A percentile compares a stretch with the other conserved stretches of the same genome.
phyloP scores from a whole-genome alignment of 768 basidiomycete species.

The Hydnomerulius pinastri region DNA sequence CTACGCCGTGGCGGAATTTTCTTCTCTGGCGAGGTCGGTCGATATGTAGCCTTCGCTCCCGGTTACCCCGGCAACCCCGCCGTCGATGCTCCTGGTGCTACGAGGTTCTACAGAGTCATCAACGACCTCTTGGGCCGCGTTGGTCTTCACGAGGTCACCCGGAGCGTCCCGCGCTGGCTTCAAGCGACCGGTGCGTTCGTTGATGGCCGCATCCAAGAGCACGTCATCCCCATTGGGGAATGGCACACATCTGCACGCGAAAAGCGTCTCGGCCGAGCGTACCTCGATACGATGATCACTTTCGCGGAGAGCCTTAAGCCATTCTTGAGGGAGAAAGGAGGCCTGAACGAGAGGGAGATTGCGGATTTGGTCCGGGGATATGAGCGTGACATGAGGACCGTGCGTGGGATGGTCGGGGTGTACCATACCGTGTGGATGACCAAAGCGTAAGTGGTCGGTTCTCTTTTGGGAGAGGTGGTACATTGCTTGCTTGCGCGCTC shows the following conservation, averaged over 20 bases:
- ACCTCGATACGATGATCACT: slow-evolving; percentile 39
- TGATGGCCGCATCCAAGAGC: slow-evolving; percentile 34
- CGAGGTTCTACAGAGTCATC: slow-evolving; percentile 39
- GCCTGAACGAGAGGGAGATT: slow-evolving; percentile 38
- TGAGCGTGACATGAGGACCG: slow-evolving; percentile 46
- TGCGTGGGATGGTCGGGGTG: slow-evolving; percentile 48
- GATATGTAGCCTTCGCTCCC: slow-evolving; percentile 43
- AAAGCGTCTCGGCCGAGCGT: slow-evolving; percentile 42
- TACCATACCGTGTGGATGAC: slow-evolving; percentile 54
- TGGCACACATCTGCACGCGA: slow-evolving; percentile 45
- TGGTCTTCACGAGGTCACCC: slow-evolving; percentile 42
- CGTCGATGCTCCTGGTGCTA: slow-evolving; percentile 27
- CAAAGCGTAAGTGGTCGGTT: slow-evolving; percentile 20
- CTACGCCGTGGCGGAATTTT: slow-evolving; percentile 74
- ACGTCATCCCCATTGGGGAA: slow-evolving; percentile 56
- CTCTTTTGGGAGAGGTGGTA: no score
- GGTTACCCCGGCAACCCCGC: slow-evolving; percentile 24
- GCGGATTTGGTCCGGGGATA: slow-evolving; percentile 42
- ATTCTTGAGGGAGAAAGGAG: slow-evolving; percentile 44
- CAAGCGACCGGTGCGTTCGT: slow-evolving; percentile 40
- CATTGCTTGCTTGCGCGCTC: no score
- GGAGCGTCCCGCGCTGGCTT: slow-evolving; percentile 41
- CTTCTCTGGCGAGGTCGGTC: slow-evolving; percentile 62
- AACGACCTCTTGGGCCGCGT: slow-evolving; percentile 40
- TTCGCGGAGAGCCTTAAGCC: slow-evolving; percentile 53